Conservation (phyloP, 352 stramenopile species). For the Thraustotheca clavata region DNA sequence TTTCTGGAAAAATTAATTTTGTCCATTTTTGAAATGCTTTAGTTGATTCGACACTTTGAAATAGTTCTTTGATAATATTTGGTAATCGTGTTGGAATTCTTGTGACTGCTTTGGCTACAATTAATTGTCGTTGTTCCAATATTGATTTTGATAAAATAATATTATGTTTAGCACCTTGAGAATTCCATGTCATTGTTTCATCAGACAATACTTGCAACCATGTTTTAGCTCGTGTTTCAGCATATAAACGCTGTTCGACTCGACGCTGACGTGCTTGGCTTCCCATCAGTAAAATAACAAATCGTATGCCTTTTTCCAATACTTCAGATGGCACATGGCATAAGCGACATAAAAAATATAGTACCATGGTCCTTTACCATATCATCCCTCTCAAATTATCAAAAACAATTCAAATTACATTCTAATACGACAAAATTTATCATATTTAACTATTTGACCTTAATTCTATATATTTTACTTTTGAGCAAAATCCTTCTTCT, state of each 20-base stretch:
- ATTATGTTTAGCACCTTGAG: background rate
- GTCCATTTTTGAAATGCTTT: background rate
- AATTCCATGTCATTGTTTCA: background rate
- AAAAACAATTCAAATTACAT: no score
- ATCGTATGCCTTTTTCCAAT: no score
- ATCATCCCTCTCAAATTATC: no score
- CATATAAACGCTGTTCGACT: slow-evolving; percentile 3
- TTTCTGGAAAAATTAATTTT: background rate
- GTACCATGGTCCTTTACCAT: no score
- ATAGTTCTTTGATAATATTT: background rate
- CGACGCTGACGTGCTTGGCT: background rate
- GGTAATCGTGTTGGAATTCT: background rate
- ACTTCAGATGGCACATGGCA: no score
- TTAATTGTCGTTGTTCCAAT: background rate
- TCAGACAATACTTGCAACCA: background rate
- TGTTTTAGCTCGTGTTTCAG: background rate
- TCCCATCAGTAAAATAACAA: no score
- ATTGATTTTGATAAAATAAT: slow-evolving; percentile 2
- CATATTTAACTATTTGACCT: no score
- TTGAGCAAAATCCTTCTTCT: no score
- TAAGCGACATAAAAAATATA: no score
- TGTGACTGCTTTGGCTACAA: background rate
- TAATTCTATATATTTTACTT: no score
- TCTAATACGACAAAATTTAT: no score
- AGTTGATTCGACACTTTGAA: background rate